Conservation (phyloP, 768 basidiomycete genomes). For the Trametes coccinea region DNA sequence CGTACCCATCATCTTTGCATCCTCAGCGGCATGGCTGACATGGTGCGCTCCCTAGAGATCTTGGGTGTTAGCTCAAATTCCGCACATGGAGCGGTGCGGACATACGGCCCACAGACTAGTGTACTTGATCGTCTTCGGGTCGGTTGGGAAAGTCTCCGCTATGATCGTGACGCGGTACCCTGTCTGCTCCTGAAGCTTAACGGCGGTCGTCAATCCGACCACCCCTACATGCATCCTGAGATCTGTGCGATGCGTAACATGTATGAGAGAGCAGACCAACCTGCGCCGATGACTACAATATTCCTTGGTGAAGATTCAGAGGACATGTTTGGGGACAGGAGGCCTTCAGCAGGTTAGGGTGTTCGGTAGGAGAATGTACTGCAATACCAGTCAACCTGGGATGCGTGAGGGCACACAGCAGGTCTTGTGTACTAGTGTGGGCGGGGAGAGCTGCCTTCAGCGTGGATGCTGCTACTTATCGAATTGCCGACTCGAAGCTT, state of each 20-base stretch:
- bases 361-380: too few relatives aligned
- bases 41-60: conserved; percentile 74
- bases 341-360: too few relatives aligned
- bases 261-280: conserved; percentile 22
- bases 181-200: conserved; percentile 65
- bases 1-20: conserved; percentile 57
- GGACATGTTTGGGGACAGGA: conserved; percentile 1
- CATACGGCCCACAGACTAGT: conserved; percentile 84
- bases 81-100: background rate
- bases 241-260: too few relatives aligned
- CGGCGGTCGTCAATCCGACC: conserved; percentile 73
- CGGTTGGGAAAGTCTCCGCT: conserved; percentile 71
- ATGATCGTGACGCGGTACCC: conserved; percentile 66
- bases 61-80: background rate
- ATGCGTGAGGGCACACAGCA: too few relatives aligned
- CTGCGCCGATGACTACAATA: conserved; percentile 44
- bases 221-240: conserved; percentile 51
- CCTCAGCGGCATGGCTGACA: conserved; percentile 56
- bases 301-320: conserved; percentile 21
- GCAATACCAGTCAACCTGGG: too few relatives aligned
- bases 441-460: too few relatives aligned
- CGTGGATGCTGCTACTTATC: too few relatives aligned
- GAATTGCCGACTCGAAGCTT: too few relatives aligned
- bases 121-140: conserved; percentile 71
- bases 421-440: too few relatives aligned